Base-by-base conservation (phyloP, 2,329 filamentous ascomycete species). In the Mollisiaceae sp. region DNA sequence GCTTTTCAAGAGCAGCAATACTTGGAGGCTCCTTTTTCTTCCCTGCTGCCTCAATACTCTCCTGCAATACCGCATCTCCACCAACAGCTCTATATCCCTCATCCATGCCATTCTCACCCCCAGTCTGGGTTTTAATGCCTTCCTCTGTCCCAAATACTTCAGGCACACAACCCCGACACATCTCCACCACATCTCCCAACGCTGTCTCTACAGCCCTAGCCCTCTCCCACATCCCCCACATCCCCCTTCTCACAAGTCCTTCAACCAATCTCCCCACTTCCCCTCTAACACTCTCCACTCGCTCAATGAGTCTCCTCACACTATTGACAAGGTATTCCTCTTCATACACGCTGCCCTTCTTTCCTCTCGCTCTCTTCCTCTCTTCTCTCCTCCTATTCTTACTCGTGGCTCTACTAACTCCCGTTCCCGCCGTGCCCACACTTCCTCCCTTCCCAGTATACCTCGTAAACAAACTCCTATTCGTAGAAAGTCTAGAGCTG, bases 261-360 rank as follows among this genome's bases (percentile, higher is more conserved):
- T 91, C 88, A 0, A 97, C 85, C 8, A 98, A 82, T 18, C 89
- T 80, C 74, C 88, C 85, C 0, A 92, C 86, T 76, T 99, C 95
- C 0, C 86, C 83, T 59, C 88, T 85, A 2, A 90, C 85, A 24
- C 82, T 83, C 77, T 94, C 93, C 24, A 97, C 87, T 41, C 94
- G 85, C 77, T 97, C 93, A 15, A 97, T 86, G 39, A 99, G 83
- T 27, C 95, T 84, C 14, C 90, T 86, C 41, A 98, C 89, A 71
- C 90, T 94, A 77, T 94, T 95, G 65, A 97, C 89, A 5, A 99
- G 86, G 77, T 99, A 99, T 78, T 98, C 95, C 76, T 98, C 94
- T 78, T 99, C 95, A 78, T 99, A 99, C 5, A 99, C 92, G 18
- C 92, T 97, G 12, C 95, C 95, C 82, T 98, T 98, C 77, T 97